A percentile compares a stretch with the other conserved stretches of the same genome.
Conservation (phyloP, 352 stramenopile species). For the Globisporangium megalacanthum region DNA sequence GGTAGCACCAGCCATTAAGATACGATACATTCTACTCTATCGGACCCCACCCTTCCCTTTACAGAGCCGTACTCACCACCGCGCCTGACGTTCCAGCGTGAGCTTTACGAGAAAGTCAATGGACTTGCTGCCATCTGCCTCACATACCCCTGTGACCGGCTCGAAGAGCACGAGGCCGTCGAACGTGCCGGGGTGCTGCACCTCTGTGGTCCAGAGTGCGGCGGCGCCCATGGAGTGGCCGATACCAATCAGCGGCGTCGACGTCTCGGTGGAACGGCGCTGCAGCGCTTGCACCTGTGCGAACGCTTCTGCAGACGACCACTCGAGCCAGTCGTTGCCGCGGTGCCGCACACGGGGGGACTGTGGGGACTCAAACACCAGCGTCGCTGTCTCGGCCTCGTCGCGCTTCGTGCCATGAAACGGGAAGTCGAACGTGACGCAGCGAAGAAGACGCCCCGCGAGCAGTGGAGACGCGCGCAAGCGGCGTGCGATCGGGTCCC, state of each 20-base stretch:
- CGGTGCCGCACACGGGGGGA: slow-evolving; percentile 31
- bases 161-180: slow-evolving; percentile 44
- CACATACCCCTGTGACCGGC: slow-evolving; percentile 20
- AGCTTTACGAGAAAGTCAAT: slow-evolving; percentile 32
- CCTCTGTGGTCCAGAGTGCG: slow-evolving; percentile 32
- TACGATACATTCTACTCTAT: too few relatives aligned
- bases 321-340: slow-evolving; percentile 16
- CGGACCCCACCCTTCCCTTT: neutral
- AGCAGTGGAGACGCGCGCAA: slow-evolving; percentile 25
- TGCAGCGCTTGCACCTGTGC: slow-evolving; percentile 17
- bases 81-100: slow-evolving; percentile 30
- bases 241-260: slow-evolving; percentile 35
- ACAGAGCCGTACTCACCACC: neutral
- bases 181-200: slow-evolving; percentile 33
- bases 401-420: slow-evolving; percentile 46
- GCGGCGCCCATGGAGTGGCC: slow-evolving; percentile 44
- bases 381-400: slow-evolving; percentile 16
- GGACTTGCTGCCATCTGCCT: slow-evolving; percentile 1
- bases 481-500: slow-evolving; percentile 37
- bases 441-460: slow-evolving; percentile 8
- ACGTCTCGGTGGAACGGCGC: neutral
- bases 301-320: slow-evolving; percentile 21
- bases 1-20: neutral
- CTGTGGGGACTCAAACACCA: slow-evolving; percentile 10
- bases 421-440: slow-evolving; percentile 38